phyloP scores from a whole-genome alignment of 495 filamentous ascomycete species.

The Penicillium bialowiezense region DNA sequence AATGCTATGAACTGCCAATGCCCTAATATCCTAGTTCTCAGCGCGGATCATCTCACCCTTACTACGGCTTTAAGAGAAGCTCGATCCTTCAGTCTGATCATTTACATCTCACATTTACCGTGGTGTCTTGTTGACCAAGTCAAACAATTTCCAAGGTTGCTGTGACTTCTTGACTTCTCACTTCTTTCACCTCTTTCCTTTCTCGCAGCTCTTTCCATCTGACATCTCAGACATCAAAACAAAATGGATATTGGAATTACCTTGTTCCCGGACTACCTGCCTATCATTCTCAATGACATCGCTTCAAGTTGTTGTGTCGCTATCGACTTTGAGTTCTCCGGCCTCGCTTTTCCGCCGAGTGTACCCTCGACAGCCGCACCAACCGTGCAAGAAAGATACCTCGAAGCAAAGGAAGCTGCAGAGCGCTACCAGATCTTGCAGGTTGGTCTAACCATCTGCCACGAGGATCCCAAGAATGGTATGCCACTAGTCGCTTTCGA shows the following conservation, averaged over 20 bases:
- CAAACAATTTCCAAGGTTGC: too few species aligned
- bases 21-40: too few species aligned
- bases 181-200: too few species aligned
- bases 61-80: too few species aligned
- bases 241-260: constrained; percentile 62
- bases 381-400: constrained; percentile 63
- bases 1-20: too few species aligned
- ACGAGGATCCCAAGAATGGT: constrained; percentile 51
- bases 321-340: constrained; percentile 76
- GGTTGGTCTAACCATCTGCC: constrained; percentile 67
- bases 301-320: constrained; percentile 61
- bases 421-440: constrained; percentile 72
- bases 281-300: constrained; percentile 58
- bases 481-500: background rate
- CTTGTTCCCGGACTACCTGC: constrained; percentile 55
- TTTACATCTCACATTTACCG: too few species aligned
- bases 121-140: too few species aligned
- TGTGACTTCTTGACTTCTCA: too few species aligned
- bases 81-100: too few species aligned
- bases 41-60: too few species aligned
- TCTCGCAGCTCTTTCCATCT: background rate
- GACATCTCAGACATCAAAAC: background rate
- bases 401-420: constrained; percentile 60
- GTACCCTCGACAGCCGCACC: constrained; percentile 23
- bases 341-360: constrained; percentile 47